These are phyloP conservation scores for Chaetoceros tenuissimus DNA, from an alignment of 108 stramenopile species.

Conservation along the genomic window DNA sequence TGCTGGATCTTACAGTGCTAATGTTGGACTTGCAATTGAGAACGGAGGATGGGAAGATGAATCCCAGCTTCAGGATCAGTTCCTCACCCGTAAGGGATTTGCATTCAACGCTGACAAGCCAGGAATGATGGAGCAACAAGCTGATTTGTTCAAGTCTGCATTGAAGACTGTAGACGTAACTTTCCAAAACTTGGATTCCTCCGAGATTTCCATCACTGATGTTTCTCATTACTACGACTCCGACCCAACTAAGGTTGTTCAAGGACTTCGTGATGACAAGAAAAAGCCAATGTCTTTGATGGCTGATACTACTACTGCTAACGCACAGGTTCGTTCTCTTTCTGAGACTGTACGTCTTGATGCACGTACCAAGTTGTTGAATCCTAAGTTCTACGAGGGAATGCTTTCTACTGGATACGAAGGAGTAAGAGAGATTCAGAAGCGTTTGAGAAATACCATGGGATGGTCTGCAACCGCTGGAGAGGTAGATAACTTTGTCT, in stretches of 20 bases:
- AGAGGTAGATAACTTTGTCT: conserved; percentile 97
- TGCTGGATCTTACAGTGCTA: conserved; percentile 94
- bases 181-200: conserved; percentile 95
- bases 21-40: conserved; percentile 96
- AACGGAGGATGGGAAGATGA: conserved; percentile 97
- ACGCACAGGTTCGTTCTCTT: conserved; percentile 91
- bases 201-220: conserved; percentile 94
- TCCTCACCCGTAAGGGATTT: conserved; percentile 91
- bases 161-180: conserved; percentile 92
- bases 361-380: conserved; percentile 95
- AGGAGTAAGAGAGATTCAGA: conserved; percentile 95
- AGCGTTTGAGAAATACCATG: conserved; percentile 96
- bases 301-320: conserved; percentile 97
- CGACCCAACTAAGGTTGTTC: conserved; percentile 96
- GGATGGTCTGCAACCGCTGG: conserved; percentile 97
- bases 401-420: conserved; percentile 96
- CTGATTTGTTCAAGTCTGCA: conserved; percentile 89
- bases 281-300: conserved; percentile 93
- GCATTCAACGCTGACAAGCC: conserved; percentile 97
- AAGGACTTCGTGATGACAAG: conserved; percentile 90
- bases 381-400: conserved; percentile 98
- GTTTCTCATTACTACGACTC: conserved; percentile 96
- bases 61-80: conserved; percentile 90
- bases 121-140: conserved; percentile 96
- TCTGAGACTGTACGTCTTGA: conserved; percentile 94